Percentiles rank a stretch among this genome's conserved stretches.
Conservation (phyloP, 805 yeast species). For the Metschnikowia drakensbergensis region DNA sequence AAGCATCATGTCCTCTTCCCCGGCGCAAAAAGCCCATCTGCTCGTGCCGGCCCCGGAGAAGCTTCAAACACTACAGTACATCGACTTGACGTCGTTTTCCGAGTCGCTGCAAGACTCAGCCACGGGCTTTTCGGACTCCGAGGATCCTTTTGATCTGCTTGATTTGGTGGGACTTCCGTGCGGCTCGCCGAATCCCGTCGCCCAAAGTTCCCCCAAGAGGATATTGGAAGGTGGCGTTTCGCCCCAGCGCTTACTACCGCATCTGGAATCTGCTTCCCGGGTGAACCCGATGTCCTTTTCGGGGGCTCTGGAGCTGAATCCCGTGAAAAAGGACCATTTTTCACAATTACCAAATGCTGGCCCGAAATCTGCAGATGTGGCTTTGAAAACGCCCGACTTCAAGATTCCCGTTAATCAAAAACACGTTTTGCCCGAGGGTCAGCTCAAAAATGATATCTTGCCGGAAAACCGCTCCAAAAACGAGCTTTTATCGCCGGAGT, state of each 20-base stretch:
- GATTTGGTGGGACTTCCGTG: constrained; percentile 18
- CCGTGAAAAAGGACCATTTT: too few species aligned
- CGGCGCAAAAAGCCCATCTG: neutral
- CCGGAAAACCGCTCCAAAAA: too few species aligned
- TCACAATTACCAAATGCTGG: too few species aligned
- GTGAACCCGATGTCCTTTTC: too few species aligned
- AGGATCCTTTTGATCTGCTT: constrained; percentile 19
- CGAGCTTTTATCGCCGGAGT: too few species aligned
- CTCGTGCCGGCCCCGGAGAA: constrained; percentile 12
- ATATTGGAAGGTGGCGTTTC: neutral
- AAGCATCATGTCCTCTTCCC: neutral
- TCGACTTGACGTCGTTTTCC: constrained; percentile 20
- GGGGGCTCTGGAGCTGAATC: neutral
- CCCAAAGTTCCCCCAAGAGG: constrained; percentile 1
- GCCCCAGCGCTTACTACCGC: too few species aligned
- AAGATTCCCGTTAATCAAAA: too few species aligned
- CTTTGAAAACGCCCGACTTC: too few species aligned
- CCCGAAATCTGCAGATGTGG: too few species aligned
- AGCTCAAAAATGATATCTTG: too few species aligned
- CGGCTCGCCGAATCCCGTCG: neutral
- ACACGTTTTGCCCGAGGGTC: too few species aligned
- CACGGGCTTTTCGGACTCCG: constrained; percentile 10
- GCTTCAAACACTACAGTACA: constrained; percentile 9
- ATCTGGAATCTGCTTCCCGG: too few species aligned
- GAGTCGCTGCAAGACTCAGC: constrained; percentile 10